Conservation (phyloP, 495 filamentous ascomycete species). For the Aspergillus ostianus region DNA sequence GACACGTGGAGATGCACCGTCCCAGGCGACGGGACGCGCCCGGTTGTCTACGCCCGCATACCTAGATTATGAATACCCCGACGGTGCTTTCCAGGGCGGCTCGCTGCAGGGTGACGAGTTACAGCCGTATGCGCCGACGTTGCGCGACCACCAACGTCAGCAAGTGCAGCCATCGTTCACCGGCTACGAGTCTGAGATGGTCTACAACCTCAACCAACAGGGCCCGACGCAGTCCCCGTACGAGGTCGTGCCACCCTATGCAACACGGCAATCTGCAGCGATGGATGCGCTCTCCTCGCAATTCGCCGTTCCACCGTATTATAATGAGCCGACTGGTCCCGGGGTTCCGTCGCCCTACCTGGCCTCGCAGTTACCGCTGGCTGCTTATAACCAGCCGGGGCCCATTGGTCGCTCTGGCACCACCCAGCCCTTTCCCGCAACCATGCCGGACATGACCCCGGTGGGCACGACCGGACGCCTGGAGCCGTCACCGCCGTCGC, state of each 20-base stretch:
- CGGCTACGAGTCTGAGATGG: conserved; percentile 63
- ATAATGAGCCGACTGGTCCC: conserved; percentile 66
- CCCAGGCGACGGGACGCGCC: conserved; percentile 33
- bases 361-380: conserved; percentile 49
- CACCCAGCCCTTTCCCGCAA: conserved; percentile 51
- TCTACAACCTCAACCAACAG: conserved; percentile 78
- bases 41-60: conserved; percentile 38
- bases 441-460: conserved; percentile 53
- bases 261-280: conserved; percentile 72
- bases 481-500: conserved; percentile 19
- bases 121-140: conserved; percentile 44
- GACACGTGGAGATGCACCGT: conserved; percentile 38
- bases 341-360: conserved; percentile 57
- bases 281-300: conserved; percentile 75
- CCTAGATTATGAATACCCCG: conserved; percentile 47
- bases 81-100: conserved; percentile 35
- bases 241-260: conserved; percentile 76
- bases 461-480: conserved; percentile 35
- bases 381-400: conserved; percentile 56
- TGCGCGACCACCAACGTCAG: conserved; percentile 31
- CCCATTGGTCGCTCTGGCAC: conserved; percentile 49
- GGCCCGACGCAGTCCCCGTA: conserved; percentile 66
- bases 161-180: conserved; percentile 36
- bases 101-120: conserved; percentile 45
- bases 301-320: conserved; percentile 75